These are phyloP conservation scores for Cyberlindnera sargentensis DNA, from an alignment of 805 yeast species.

Conservation along the genomic window DNA sequence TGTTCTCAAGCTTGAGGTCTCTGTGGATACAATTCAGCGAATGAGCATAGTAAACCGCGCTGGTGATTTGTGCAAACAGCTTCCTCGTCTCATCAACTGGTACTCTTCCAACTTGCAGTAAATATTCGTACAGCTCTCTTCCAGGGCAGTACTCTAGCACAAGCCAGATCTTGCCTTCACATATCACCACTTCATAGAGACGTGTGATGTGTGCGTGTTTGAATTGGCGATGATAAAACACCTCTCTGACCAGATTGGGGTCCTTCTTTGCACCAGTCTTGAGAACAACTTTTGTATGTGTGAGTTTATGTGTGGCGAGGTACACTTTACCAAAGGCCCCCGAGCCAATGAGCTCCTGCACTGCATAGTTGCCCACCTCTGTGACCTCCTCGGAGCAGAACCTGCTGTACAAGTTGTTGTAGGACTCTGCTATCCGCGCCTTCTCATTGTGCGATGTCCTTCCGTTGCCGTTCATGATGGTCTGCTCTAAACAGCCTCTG, in stretches of 20 bases:
- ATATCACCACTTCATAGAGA: conserved; percentile 69
- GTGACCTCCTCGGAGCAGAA: conserved; percentile 40
- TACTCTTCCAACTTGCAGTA: conserved; percentile 45
- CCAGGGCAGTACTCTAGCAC: conserved; percentile 87
- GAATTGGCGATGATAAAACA: conserved; percentile 80
- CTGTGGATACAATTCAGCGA: conserved; percentile 73
- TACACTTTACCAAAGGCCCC: conserved; percentile 93
- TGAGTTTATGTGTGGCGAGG: conserved; percentile 69
- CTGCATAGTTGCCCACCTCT: conserved; percentile 76
- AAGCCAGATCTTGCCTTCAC: conserved; percentile 78
- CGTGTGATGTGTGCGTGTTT: conserved; percentile 78
- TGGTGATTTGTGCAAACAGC: conserved; percentile 55
- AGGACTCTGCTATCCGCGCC: conserved; percentile 49
- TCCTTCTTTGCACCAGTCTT: conserved; percentile 74
- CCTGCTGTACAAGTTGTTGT: conserved; percentile 48
- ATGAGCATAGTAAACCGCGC: conserved; percentile 65
- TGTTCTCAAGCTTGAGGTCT: conserved; percentile 78
- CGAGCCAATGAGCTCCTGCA: conserved; percentile 73
- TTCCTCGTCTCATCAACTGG: conserved; percentile 42
- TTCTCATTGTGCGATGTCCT: conserved; percentile 20
- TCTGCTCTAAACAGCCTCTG: no score
- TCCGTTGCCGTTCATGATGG: not conserved
- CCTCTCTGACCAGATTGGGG: conserved; percentile 85
- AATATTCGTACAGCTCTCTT: conserved; percentile 63
- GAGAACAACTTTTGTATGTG: conserved; percentile 74